Base-by-base conservation (phyloP, 2,329 filamentous ascomycete genomes). In the Penicillium sp. region DNA sequence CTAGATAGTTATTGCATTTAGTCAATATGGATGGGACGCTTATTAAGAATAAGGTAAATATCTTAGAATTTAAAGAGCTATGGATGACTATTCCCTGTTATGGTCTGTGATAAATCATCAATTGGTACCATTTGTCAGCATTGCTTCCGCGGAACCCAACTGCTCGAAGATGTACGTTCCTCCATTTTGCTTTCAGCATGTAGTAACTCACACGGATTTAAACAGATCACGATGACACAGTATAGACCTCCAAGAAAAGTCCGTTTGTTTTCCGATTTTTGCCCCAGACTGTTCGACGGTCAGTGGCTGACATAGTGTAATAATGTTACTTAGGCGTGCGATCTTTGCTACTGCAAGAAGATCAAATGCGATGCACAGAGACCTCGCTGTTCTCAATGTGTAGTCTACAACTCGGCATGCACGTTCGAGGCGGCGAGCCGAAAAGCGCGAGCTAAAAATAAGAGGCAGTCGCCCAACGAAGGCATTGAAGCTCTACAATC, bases 341-440 rank as follows among this genome's bases (percentile, higher is more conserved):
- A 57, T 30, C 45, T 57, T 15, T 57, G 55, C 48, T 57, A 57
- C 26, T 31, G 44, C 31, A 44, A 44, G 23, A 49, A 47, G 29
- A 48, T 48, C 54, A 56, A 56, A n/a, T 56, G 54, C 44, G 54
- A 56, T 26, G 54, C 41, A 23, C 45, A 48, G 44, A 11, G 23
- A 35, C 54, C 54, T 5, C 54, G 44, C 7, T 56, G 54, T 44
- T 49, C 54, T 3, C 46, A 56, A 9, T 56, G 54, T 19, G 19
- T 56, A 4, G 47, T n/a, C 23, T 47, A 56, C 47, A 26, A 23
- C 3, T 47, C 15, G 7, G 54, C 26, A 1, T 56, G 54, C 26
- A 56, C 45, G 44, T 29, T 47, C 17, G 26, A 17, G n/a, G 54
- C 45, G 7, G 13, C 23, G 19, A 29, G 54, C 17, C 45, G 54